These are phyloP conservation scores for Trifolium subterraneum DNA, from an alignment of 306 rosid genomes.

Conservation along the genomic window DNA sequence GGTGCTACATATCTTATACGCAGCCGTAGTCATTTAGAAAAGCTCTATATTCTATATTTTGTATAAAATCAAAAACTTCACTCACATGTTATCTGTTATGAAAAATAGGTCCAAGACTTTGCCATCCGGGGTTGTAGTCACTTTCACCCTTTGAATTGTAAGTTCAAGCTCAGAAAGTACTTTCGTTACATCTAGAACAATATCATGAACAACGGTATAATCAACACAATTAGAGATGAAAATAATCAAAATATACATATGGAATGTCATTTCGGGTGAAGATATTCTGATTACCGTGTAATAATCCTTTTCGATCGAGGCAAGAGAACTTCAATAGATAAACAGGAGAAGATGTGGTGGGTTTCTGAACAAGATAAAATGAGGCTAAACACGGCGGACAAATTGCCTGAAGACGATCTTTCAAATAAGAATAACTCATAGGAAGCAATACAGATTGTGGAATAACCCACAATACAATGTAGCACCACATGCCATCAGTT, in stretches of 20 bases:
- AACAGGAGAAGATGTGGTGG: slow-evolving; percentile 49
- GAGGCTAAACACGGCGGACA: slow-evolving; percentile 63
- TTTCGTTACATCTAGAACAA: slow-evolving; percentile 63
- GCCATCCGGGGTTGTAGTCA: slow-evolving; percentile 80
- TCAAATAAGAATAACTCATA: slow-evolving; percentile 57
- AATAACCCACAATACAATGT: slow-evolving; percentile 71
- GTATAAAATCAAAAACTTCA: slow-evolving; percentile 3
- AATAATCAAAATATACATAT: neutral
- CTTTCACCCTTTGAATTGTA: slow-evolving; percentile 73
- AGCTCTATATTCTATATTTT: neutral
- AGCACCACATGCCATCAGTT: slow-evolving; percentile 87
- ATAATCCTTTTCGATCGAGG: slow-evolving; percentile 68
- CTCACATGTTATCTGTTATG: slow-evolving; percentile 77
- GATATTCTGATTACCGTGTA: slow-evolving; percentile 55
- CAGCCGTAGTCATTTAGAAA: too few species aligned
- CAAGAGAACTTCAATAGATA: slow-evolving; percentile 68
- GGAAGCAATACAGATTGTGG: slow-evolving; percentile 51
- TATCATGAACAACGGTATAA: neutral
- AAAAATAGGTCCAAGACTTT: slow-evolving; percentile 82
- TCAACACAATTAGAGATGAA: slow-evolving; percentile 30
- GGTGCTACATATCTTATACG: too few species aligned
- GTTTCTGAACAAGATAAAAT: slow-evolving; percentile 50
- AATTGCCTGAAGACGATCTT: slow-evolving; percentile 59
- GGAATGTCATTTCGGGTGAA: slow-evolving; percentile 8
- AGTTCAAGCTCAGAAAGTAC: slow-evolving; percentile 74